A percentile compares a stretch with the other conserved stretches of the same genome.
Conservation (phyloP, 2,329 filamentous ascomycete genomes). For the Ophiostoma sp. region DNA sequence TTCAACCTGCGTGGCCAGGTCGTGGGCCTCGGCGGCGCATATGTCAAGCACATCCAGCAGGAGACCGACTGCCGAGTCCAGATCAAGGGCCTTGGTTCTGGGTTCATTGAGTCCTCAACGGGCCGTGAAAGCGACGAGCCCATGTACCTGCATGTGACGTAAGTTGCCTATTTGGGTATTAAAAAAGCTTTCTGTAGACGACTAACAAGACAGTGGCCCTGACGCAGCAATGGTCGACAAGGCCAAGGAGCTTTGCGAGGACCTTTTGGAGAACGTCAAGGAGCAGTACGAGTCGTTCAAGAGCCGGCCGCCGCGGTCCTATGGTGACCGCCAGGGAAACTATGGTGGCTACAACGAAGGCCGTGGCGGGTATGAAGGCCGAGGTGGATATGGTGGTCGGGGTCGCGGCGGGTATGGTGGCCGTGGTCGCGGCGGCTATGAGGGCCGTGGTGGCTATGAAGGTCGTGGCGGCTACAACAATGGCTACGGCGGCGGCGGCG, state of each 20-base stretch:
- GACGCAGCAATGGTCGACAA: constrained; percentile 79
- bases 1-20: constrained; percentile 97
- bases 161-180: constrained; percentile 37
- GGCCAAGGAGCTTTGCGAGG: constrained; percentile 83
- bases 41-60: constrained; percentile 97
- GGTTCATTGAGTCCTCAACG: constrained; percentile 86
- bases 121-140: constrained; percentile 87
- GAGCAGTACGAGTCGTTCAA: constrained; percentile 91
- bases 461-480: background rate
- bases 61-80: constrained; percentile 94
- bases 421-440: constrained; percentile 30
- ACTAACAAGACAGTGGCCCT: constrained; percentile 59
- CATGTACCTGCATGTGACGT: constrained; percentile 97
- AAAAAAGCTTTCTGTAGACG: background rate
- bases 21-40: constrained; percentile 86
- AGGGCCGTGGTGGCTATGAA: constrained; percentile 11
- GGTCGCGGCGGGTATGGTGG: constrained; percentile 40
- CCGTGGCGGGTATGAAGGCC: constrained; percentile 40
- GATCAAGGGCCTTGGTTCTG: constrained; percentile 94
- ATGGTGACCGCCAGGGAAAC: constrained; percentile 41
- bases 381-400: constrained; percentile 29
- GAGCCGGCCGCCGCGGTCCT: constrained; percentile 64
- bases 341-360: constrained; percentile 43
- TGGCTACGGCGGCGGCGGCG: constrained; percentile 24
- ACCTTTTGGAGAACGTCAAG: constrained; percentile 79